Percentiles rank a stretch among this genome's conserved stretches.
phyloP scores from a whole-genome alignment of 73 alveolate genomes.

The Paraurostyla sp. region DNA sequence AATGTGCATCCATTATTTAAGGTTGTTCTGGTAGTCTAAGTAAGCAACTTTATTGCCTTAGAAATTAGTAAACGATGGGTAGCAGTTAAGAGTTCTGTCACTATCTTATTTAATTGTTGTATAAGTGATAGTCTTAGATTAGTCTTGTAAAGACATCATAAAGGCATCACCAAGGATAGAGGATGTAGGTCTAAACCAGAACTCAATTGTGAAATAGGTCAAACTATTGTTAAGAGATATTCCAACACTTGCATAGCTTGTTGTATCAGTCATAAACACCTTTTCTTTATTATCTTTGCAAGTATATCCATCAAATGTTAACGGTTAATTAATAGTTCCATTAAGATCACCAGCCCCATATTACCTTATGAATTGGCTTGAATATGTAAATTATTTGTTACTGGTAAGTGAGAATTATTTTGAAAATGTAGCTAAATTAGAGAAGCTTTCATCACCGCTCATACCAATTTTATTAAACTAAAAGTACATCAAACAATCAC shows the following conservation, averaged over 20 bases:
- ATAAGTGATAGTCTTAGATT: not conserved
- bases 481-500: slow-evolving; percentile 6
- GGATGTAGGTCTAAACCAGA: slow-evolving; percentile 26
- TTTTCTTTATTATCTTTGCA: slow-evolving; percentile 39
- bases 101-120: not conserved
- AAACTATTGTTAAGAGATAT: not conserved
- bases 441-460: not conserved
- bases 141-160: not conserved
- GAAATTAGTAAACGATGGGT: not conserved
- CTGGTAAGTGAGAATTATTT: not conserved
- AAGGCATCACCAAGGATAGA: not conserved
- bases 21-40: slow-evolving; percentile 2
- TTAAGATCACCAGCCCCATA: not conserved
- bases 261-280: not conserved
- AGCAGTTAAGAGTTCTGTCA: not conserved
- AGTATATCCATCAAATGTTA: slow-evolving; percentile 18
- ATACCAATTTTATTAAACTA: not conserved
- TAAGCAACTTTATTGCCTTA: not conserved
- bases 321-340: not conserved
- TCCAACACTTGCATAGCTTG: not conserved
- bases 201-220: slow-evolving; percentile 14
- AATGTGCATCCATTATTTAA: not conserved
- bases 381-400: not conserved
- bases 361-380: not conserved
- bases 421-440: not conserved